A percentile compares a stretch with the other conserved stretches of the same genome.
These are phyloP conservation scores for Penicillium sp. DNA, from an alignment of 2,329 filamentous ascomycete genomes.

Conservation along the genomic window DNA sequence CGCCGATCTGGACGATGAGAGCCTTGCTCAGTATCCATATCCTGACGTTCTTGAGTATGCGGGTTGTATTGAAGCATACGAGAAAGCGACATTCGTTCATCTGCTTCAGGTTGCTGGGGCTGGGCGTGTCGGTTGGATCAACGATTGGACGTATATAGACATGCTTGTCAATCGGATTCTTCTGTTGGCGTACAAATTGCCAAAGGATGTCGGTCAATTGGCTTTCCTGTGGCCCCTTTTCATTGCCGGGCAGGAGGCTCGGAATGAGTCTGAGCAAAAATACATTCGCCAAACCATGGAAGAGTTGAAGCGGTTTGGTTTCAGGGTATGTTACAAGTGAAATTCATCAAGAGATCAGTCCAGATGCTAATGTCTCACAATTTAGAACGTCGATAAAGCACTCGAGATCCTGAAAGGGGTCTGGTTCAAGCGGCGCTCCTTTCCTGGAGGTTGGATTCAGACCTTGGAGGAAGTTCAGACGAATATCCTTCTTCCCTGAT, in stretches of 20 bases:
- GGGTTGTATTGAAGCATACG: slow-evolving; percentile 39
- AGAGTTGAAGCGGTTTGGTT: slow-evolving; percentile 30
- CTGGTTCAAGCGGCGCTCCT: slow-evolving; percentile 36
- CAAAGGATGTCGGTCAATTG: slow-evolving; percentile 37
- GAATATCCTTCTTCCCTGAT: slow-evolving; percentile 34
- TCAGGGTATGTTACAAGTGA: slow-evolving; percentile 23
- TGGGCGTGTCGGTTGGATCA: slow-evolving; percentile 29
- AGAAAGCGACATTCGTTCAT: slow-evolving; percentile 39
- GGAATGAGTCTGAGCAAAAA: slow-evolving; percentile 30
- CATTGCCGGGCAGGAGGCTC: slow-evolving; percentile 36
- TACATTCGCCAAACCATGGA: slow-evolving; percentile 35
- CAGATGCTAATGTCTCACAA: not conserved
- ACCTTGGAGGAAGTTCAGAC: slow-evolving; percentile 36
- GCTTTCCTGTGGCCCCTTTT: slow-evolving; percentile 38
- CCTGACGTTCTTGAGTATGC: slow-evolving; percentile 36
- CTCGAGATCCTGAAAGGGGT: slow-evolving; percentile 31
- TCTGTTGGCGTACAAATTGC: slow-evolving; percentile 30
- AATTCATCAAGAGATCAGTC: not conserved
- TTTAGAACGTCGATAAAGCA: slow-evolving; percentile 34
- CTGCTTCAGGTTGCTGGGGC: slow-evolving; percentile 36
- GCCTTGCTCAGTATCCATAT: slow-evolving; percentile 28
- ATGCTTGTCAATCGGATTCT: slow-evolving; percentile 35
- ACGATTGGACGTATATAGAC: slow-evolving; percentile 28
- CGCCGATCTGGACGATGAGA: slow-evolving; percentile 31
- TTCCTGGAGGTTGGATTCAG: slow-evolving; percentile 35